Percentiles rank a stretch among this genome's conserved stretches.
Conservation (phyloP, 768 basidiomycete species). For the Russula sp. region DNA sequence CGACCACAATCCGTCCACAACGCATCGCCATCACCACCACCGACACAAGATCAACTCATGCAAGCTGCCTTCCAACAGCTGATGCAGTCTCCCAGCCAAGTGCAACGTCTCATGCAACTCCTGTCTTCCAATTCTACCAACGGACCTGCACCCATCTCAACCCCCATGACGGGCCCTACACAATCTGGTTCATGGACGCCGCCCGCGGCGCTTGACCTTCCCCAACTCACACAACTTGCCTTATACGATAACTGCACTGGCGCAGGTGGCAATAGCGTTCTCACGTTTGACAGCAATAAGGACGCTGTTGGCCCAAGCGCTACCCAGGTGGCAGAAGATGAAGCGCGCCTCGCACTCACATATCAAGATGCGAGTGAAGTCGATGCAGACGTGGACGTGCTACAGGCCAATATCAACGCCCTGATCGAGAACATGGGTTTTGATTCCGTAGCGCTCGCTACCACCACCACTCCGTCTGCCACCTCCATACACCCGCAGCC, state of each 20-base stretch:
- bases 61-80: conserved; percentile 32
- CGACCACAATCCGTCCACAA: conserved; percentile 17
- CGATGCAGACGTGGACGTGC: conserved; percentile 65
- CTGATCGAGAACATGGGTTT: conserved; percentile 70
- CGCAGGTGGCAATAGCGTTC: conserved; percentile 15
- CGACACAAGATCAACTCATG: conserved; percentile 27
- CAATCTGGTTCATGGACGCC: conserved; percentile 24
- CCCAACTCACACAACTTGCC: conserved; percentile 32
- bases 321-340: conserved; percentile 40
- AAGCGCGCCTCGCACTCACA: conserved; percentile 48
- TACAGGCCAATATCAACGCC: conserved; percentile 65
- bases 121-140: conserved; percentile 24
- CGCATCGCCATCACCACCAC: conserved; percentile 2
- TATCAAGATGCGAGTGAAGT: conserved; percentile 65
- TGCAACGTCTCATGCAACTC: conserved; percentile 35
- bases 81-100: conserved; percentile 33
- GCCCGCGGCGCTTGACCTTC: conserved; percentile 28
- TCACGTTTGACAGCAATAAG: conserved; percentile 36
- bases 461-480: not conserved
- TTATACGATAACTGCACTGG: conserved; percentile 28
- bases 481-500: conserved; percentile 34
- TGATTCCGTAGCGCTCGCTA: conserved; percentile 45
- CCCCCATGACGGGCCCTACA: conserved; percentile 12
- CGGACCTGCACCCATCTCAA: not conserved
- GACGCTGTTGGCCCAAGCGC: conserved; percentile 31